Evolutionary conservation across 2,329 filamentous ascomycete genomes (phyloP).

Genomic region (Lachnellula subtilissima): DNA sequence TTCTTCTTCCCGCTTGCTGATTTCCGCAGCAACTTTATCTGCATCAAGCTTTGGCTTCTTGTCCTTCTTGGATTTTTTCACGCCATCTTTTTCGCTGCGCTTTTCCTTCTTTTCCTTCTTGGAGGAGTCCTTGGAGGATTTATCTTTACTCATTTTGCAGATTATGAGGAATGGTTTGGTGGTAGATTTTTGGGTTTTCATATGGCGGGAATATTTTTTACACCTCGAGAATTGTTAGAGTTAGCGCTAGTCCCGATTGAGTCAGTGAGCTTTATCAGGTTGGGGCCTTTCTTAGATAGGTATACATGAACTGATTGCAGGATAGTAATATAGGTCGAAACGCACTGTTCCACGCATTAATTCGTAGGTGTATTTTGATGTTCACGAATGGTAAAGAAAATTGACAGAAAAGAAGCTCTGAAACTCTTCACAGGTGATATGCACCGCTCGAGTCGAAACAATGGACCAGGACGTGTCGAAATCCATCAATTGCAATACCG

Average conservation of each 20-base stretch:
- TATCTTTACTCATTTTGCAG: slow-evolving; percentile 30
- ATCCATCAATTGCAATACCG: slow-evolving; percentile 20
- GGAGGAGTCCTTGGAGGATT: slow-evolving; percentile 26
- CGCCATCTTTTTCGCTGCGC: slow-evolving; percentile 40
- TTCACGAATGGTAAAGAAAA: too few species aligned
- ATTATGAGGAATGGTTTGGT: neutral
- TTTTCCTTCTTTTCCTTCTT: slow-evolving; percentile 68
- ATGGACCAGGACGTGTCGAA: slow-evolving; percentile 1
- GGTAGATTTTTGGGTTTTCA: neutral
- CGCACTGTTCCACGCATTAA: neutral
- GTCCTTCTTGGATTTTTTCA: slow-evolving; percentile 42
- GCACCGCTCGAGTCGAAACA: neutral
- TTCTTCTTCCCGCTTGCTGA: slow-evolving; percentile 48
- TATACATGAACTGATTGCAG: neutral
- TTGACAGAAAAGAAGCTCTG: too few species aligned
- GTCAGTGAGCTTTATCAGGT: neutral
- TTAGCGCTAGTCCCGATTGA: slow-evolving; percentile 13
- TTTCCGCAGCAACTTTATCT: slow-evolving; percentile 53
- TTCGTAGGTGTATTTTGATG: too few species aligned
- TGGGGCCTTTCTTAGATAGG: neutral
- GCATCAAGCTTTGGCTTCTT: slow-evolving; percentile 37
- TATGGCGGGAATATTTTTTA: neutral
- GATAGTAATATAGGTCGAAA: neutral
- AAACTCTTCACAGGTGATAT: neutral
- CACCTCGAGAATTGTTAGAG: neutral